phyloP scores from a whole-genome alignment of 805 yeast genomes.

The Candida wancherniae region DNA sequence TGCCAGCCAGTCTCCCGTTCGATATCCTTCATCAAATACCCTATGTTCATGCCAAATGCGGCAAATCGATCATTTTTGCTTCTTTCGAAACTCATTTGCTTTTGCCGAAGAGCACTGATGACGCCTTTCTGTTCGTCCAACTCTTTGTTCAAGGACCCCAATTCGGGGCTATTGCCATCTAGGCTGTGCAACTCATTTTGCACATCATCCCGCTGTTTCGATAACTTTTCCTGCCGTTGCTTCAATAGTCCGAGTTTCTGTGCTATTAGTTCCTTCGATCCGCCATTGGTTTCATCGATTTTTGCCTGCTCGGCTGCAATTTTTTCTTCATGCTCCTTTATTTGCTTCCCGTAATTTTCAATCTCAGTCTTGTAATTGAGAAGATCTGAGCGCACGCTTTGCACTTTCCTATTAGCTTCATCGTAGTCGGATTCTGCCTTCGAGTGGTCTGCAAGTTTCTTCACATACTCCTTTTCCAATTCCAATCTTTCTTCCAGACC shows the following conservation, averaged over 20 bases:
- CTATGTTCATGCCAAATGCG: slow-evolving; percentile 50
- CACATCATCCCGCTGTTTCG: slow-evolving; percentile 7
- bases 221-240: slow-evolving; percentile 7
- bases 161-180: slow-evolving; percentile 7
- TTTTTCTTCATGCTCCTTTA: slow-evolving; percentile 16
- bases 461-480: slow-evolving; percentile 1
- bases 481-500: slow-evolving; percentile 3
- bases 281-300: slow-evolving; percentile 41
- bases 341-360: slow-evolving; percentile 9
- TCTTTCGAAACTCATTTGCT: slow-evolving; percentile 8
- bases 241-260: slow-evolving; percentile 14
- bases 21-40: slow-evolving; percentile 35
- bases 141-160: slow-evolving; percentile 11
- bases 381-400: slow-evolving; percentile 10
- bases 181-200: slow-evolving; percentile 6
- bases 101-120: slow-evolving; percentile 5
- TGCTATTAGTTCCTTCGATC: slow-evolving; percentile 33
- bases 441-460: slow-evolving; percentile 2
- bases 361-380: slow-evolving; percentile 19
- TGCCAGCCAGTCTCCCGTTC: slow-evolving; percentile 30
- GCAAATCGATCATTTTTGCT: slow-evolving; percentile 31
- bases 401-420: slow-evolving; percentile 9
- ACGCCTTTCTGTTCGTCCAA: slow-evolving; percentile 5
- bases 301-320: slow-evolving; percentile 32
- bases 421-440: slow-evolving; percentile 6